Evolutionary conservation across 2,329 filamentous ascomycete species (phyloP), one percentile per base, ranked within the genome.

Genomic region (Aaosphaeria pasadenensis): DNA sequence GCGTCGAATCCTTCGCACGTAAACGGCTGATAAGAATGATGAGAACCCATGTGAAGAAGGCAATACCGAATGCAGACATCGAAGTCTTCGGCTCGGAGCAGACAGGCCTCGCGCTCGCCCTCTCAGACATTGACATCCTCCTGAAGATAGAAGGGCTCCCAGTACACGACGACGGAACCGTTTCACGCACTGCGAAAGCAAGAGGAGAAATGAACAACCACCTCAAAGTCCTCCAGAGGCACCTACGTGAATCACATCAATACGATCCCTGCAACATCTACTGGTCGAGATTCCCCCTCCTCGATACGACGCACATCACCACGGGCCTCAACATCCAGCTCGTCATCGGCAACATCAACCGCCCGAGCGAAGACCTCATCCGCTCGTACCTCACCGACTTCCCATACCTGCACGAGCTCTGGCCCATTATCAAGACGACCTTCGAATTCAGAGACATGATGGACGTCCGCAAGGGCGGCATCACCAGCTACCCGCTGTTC

Each of bases 61-160:
- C 6, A n/a, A 35, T 74, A 42, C 53, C 63, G 52, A 42, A 54
- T 13, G 50, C 59, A 24, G 39, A 42, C 7, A 66, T 73, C 5
- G 70, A 78, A 48, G 51, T 79, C 3, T 78, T 80, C 49, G 82
- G 82, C 13, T 84, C 81, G 6, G 71, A 77, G 47, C 62, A 66
- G 7, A 82, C 76, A 11, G 78, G 79, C 6, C 64, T 84, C 33
- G 75, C 77, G 1, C 59, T 77, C 45, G 72, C 77, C 30, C 70
- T 72, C 38, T 85, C 83, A 5, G 78, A 80, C 60, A 69, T 85
- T 9, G 78, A 85, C 57, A 50, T 77, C 71, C 64, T 73, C 64
- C 44, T 71, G 17, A 69, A 53, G 52, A 29, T 24, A 29, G 62
- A 63, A 28, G 28, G 11, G 11, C 24, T 11, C 30, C 39, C 3